These are phyloP conservation scores for Suillus spraguei DNA, from an alignment of 768 basidiomycete genomes.

Conservation along the genomic window DNA sequence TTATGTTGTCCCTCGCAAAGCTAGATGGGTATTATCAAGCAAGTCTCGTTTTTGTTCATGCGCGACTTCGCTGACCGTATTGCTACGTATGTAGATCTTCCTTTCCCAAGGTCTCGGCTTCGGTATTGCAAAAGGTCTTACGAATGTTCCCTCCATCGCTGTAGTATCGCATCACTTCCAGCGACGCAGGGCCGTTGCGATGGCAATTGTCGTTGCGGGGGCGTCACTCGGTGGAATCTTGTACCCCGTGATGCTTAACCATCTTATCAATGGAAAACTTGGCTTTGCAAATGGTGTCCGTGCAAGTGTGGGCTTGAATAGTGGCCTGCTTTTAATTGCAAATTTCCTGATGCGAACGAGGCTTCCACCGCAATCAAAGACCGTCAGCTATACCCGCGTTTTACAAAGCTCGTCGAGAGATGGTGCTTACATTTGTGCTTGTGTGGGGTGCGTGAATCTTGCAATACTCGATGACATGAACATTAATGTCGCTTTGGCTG, in stretches of 20 bases:
- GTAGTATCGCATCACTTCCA: constrained; percentile 50
- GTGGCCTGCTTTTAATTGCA: constrained; percentile 38
- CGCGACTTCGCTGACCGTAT: constrained; percentile 10
- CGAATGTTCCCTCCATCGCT: constrained; percentile 46
- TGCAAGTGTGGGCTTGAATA: constrained; percentile 44
- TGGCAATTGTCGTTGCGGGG: constrained; percentile 46
- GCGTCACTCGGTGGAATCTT: constrained; percentile 31
- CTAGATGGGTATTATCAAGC: constrained; percentile 41
- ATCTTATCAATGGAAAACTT: constrained; percentile 17
- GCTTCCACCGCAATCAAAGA: constrained; percentile 28
- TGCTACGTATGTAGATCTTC: constrained; percentile 42
- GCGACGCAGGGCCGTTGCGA: constrained; percentile 41
- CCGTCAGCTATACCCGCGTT: constrained; percentile 20
- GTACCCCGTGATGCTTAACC: constrained; percentile 34
- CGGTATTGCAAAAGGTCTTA: constrained; percentile 35
- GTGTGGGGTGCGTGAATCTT: constrained; percentile 20
- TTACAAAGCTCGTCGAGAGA: constrained; percentile 22
- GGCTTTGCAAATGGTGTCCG: constrained; percentile 48
- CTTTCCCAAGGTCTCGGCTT: constrained; percentile 46
- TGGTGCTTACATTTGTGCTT: constrained; percentile 28
- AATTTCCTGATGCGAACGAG: constrained; percentile 41
- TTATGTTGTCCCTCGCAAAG: constrained; percentile 47
- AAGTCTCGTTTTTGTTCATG: not conserved
- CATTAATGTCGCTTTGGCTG: constrained; percentile 1
- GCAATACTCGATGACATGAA: constrained; percentile 8